phyloP scores from a whole-genome alignment of 805 yeast genomes.

The Hanseniaspora nectarophila region DNA sequence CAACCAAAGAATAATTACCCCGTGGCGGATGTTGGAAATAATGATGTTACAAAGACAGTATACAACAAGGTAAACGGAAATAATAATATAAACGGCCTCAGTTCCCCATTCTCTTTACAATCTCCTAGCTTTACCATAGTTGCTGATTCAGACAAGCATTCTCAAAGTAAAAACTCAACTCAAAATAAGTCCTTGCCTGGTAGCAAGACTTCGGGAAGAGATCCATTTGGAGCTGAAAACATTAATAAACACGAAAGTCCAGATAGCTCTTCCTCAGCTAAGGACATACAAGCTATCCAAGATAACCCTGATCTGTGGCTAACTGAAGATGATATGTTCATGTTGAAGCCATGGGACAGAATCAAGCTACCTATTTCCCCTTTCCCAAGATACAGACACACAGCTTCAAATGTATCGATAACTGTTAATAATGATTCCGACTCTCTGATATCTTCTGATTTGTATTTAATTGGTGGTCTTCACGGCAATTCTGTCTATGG shows the following conservation, averaged over 20 bases:
- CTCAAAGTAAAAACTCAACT: too few relatives aligned
- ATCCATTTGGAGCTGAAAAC: background rate
- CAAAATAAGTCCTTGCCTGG: too few relatives aligned
- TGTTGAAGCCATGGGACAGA: constrained; percentile 51
- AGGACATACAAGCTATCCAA: background rate
- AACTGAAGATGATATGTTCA: constrained; percentile 12
- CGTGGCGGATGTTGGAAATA: background rate
- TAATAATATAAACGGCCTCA: background rate
- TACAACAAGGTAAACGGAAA: background rate
- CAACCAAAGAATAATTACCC: background rate
- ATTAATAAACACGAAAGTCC: background rate
- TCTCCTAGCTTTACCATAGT: constrained; percentile 14
- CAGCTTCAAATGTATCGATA: constrained; percentile 62
- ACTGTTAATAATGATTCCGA: constrained; percentile 30
- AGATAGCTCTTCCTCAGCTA: background rate
- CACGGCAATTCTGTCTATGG: constrained; percentile 87
- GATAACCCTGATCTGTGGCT: constrained; percentile 8
- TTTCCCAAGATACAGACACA: constrained; percentile 89
- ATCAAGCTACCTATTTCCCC: constrained; percentile 62
- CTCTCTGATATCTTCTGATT: constrained; percentile 33
- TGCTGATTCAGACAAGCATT: background rate
- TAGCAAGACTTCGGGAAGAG: background rate
- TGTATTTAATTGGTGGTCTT: constrained; percentile 88
- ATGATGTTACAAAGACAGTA: background rate
- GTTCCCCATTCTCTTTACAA: constrained; percentile 12